phyloP scores from a whole-genome alignment of 139 green algal species.

The Volvox reticuliferus region DNA sequence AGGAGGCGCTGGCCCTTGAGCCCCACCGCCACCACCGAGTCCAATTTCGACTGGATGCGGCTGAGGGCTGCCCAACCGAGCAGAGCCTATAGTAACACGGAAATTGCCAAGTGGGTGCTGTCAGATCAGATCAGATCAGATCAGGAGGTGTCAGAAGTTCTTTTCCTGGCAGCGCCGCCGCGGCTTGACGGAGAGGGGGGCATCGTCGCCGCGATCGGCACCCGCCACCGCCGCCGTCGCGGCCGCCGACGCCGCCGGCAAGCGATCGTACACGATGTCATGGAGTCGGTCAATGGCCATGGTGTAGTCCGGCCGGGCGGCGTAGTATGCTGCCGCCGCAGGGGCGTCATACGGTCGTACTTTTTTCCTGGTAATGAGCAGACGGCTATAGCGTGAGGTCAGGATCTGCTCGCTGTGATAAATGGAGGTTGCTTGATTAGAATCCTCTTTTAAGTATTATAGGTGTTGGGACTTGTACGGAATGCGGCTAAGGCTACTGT shows the following conservation, averaged over 20 bases:
- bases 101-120: no score
- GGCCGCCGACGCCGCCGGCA: background rate
- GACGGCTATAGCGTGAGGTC: constrained; percentile 82
- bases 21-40: no score
- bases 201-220: background rate
- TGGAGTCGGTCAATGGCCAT: constrained; percentile 53
- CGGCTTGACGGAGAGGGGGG: background rate
- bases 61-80: no score
- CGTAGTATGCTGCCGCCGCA: constrained; percentile 42
- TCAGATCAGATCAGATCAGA: no score
- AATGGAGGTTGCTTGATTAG: no score
- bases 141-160: background rate
- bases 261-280: constrained; percentile 47
- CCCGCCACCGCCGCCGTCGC: no score
- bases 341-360: constrained; percentile 50
- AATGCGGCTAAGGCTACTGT: no score
- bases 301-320: constrained; percentile 40
- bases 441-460: no score
- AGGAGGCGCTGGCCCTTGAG: no score
- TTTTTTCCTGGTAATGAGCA: constrained; percentile 93
- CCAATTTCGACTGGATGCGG: no score
- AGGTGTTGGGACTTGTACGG: no score
- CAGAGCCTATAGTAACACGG: no score
- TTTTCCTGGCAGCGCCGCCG: constrained; percentile 32
- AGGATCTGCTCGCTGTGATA: constrained; percentile 86